Percentiles rank a stretch among this genome's conserved stretches.
Evolutionary conservation across 116 monocot species (phyloP).

Genomic region (Zostera marina): DNA sequence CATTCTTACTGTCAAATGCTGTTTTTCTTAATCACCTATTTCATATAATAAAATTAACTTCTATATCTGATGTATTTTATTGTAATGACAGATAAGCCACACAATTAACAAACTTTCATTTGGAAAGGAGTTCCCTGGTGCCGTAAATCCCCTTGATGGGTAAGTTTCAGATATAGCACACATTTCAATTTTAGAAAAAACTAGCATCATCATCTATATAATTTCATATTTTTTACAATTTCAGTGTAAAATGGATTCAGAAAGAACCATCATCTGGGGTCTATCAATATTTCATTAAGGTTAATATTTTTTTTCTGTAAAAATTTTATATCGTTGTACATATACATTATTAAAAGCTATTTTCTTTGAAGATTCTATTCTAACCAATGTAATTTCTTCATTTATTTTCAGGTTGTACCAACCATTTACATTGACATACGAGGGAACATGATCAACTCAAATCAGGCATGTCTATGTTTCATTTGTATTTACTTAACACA

Average conservation of each 20-base stretch:
- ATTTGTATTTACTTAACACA: not conserved
- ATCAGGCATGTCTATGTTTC: conserved; percentile 43
- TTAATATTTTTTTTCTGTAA: conserved; percentile 8
- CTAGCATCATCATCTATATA: not conserved
- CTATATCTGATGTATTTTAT: not conserved
- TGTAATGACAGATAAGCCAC: conserved; percentile 60
- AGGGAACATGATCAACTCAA: conserved; percentile 76
- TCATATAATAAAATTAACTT: not conserved
- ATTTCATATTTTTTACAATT: conserved; percentile 5
- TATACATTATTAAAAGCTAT: not conserved
- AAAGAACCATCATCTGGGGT: conserved; percentile 33
- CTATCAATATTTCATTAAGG: conserved; percentile 96
- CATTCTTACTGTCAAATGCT: too few species aligned
- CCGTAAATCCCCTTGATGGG: conserved; percentile 93
- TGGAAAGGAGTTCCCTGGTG: conserved; percentile 85
- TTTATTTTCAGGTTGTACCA: conserved; percentile 67
- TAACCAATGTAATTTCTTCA: not conserved
- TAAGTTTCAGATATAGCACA: conserved; percentile 14
- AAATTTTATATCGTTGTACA: not conserved
- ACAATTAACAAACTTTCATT: conserved; percentile 88
- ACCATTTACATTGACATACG: conserved; percentile 74
- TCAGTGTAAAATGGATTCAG: conserved; percentile 67
- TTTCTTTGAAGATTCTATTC: not conserved
- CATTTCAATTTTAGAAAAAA: not conserved
- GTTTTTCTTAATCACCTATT: not conserved